Conservation (phyloP, 208 protist species). For the Wallacemonas sp. region DNA sequence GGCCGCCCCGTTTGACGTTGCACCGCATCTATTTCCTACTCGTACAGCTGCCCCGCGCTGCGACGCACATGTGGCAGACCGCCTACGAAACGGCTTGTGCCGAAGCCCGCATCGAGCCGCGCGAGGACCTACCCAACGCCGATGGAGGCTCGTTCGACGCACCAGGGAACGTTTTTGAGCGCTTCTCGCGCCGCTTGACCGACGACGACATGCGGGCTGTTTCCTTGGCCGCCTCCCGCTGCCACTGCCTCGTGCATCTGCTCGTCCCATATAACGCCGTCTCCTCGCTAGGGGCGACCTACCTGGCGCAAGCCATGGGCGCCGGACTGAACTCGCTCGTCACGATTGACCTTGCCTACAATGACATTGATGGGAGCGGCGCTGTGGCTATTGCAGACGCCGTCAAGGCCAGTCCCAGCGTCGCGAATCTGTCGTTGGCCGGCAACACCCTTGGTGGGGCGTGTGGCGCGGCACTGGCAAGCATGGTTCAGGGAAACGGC, state of each 20-base stretch:
- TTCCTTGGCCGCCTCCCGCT: conserved; percentile 23
- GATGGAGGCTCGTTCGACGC: conserved; percentile 31
- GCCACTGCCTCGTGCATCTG: conserved; percentile 35
- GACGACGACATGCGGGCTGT: conserved; percentile 67
- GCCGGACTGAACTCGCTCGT: conserved; percentile 35
- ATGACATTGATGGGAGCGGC: conserved; percentile 50
- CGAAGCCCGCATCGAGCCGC: conserved; percentile 33
- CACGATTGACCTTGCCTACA: conserved; percentile 61
- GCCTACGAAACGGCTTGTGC: conserved; percentile 48
- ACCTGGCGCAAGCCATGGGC: conserved; percentile 47
- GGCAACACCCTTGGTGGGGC: conserved; percentile 62
- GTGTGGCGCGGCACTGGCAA: conserved; percentile 36
- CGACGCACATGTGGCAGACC: conserved; percentile 52
- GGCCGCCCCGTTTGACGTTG: no score
- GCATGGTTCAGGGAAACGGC: conserved; percentile 37
- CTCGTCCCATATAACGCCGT: conserved; percentile 75
- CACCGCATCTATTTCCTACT: no score
- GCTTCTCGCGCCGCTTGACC: conserved; percentile 55
- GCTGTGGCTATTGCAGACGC: conserved; percentile 42
- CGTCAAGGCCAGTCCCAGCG: conserved; percentile 23
- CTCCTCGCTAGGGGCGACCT: conserved; percentile 34
- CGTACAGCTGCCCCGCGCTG: background rate
- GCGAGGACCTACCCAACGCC: conserved; percentile 39
- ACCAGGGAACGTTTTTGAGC: conserved; percentile 62
- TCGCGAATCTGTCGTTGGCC: conserved; percentile 36